Evolutionary conservation across 768 basidiomycete genomes (phyloP).

Genomic region (Nidularia pulvinata): DNA sequence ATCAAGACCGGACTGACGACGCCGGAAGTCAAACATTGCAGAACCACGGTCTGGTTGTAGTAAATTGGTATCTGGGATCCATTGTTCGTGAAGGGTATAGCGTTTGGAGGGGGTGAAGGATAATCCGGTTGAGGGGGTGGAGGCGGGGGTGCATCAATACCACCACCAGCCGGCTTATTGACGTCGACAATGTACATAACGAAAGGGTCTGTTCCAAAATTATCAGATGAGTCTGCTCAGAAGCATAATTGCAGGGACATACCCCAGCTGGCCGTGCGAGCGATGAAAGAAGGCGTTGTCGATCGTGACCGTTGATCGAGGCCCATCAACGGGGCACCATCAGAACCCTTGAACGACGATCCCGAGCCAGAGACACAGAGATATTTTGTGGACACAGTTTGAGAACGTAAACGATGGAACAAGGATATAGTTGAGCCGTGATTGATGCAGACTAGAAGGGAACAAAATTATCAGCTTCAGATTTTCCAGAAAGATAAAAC

Average conservation of each 20-base stretch:
- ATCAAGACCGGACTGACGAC: slow-evolving; percentile 93
- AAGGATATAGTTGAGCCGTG: slow-evolving; percentile 95
- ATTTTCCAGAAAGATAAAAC: too few relatives aligned
- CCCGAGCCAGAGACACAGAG: slow-evolving; percentile 94
- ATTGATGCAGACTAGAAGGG: slow-evolving; percentile 78
- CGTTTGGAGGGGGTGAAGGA: slow-evolving; percentile 90
- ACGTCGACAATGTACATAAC: slow-evolving; percentile 98
- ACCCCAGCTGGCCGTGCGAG: slow-evolving; percentile 91
- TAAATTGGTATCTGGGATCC: slow-evolving; percentile 89
- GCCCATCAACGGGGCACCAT: slow-evolving; percentile 85
- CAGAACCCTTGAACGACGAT: slow-evolving; percentile 91
- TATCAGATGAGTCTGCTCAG: slow-evolving; percentile 3
- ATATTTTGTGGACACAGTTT: slow-evolving; percentile 95
- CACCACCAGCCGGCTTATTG: slow-evolving; percentile 75
- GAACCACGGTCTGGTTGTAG: slow-evolving; percentile 95
- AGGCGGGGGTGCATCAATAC: slow-evolving; percentile 75
- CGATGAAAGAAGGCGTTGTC: slow-evolving; percentile 86
- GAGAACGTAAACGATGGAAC: slow-evolving; percentile 94
- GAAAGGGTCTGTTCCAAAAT: slow-evolving; percentile 67
- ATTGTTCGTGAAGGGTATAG: slow-evolving; percentile 82
- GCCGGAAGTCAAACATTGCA: slow-evolving; percentile 94
- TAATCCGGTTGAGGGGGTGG: slow-evolving; percentile 88
- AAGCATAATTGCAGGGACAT: slow-evolving; percentile 20
- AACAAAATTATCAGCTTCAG: background rate
- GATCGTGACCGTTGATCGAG: slow-evolving; percentile 69